phyloP scores from a whole-genome alignment of 2,329 filamentous ascomycete species.

The Juglanconis juglandina region DNA sequence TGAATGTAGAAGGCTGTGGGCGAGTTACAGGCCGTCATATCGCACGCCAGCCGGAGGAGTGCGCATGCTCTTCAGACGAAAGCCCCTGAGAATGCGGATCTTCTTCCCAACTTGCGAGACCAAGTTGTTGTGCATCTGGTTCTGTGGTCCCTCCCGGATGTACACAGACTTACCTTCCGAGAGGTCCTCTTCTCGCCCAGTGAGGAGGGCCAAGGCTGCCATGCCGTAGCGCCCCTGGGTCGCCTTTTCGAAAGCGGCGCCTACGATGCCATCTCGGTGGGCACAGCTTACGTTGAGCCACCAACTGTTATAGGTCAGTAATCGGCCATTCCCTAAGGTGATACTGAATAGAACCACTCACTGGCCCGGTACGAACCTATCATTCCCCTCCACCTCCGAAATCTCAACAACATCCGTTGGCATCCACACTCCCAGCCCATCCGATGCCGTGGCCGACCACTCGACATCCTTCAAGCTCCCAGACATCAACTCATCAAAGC shows the following conservation, averaged over 20 bases:
- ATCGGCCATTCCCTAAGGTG: neutral
- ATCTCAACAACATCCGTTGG: neutral
- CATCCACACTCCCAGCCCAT: constrained; percentile 6
- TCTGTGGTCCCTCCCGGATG: constrained; percentile 38
- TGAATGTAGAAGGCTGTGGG: too few relatives aligned
- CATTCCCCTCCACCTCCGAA: constrained; percentile 12
- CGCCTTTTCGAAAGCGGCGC: constrained; percentile 39
- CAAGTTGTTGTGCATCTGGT: constrained; percentile 47
- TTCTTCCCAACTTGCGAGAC: constrained; percentile 46
- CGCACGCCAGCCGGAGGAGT: constrained; percentile 51
- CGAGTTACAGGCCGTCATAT: constrained; percentile 55
- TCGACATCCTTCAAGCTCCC: constrained; percentile 5
- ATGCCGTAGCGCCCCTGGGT: constrained; percentile 45
- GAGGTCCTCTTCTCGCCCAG: constrained; percentile 46
- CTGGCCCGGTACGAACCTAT: constrained; percentile 7
- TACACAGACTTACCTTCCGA: constrained; percentile 38
- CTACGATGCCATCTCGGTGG: constrained; percentile 52
- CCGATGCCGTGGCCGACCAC: constrained; percentile 12
- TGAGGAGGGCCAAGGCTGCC: constrained; percentile 47
- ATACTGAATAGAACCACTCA: neutral
- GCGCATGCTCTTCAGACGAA: constrained; percentile 46
- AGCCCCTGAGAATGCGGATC: constrained; percentile 51
- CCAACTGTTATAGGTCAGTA: constrained; percentile 42
- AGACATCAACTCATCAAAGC: neutral
- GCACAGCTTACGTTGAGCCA: constrained; percentile 57